Evolutionary conservation across 1,139 yeast genomes (phyloP).

Genomic region (Eremothecium cymbalariae): DNA sequence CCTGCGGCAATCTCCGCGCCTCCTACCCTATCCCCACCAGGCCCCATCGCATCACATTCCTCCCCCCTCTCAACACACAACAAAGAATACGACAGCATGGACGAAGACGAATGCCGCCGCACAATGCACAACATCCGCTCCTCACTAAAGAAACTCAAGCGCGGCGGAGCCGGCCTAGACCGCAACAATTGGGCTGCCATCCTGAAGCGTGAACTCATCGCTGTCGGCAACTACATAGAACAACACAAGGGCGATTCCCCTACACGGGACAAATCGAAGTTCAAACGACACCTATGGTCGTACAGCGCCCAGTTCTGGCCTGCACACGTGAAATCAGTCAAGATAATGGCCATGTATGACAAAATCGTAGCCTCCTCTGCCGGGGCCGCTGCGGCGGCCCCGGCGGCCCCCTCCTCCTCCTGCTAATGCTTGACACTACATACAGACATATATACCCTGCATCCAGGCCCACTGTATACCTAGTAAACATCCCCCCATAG

Average conservation of each 20-base stretch:
- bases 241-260: conserved; percentile 15
- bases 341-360: conserved; percentile 78
- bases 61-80: conserved; percentile 28
- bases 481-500: not conserved
- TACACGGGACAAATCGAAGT: conserved; percentile 14
- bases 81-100: conserved; percentile 73
- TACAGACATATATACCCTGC: not conserved
- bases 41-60: conserved; percentile 8
- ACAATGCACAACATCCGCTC: conserved; percentile 64
- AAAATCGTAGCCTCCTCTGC: conserved; percentile 38
- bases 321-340: conserved; percentile 70
- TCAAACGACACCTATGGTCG: conserved; percentile 73
- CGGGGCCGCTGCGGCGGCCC: conserved; percentile 4
- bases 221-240: conserved; percentile 56
- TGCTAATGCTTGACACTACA: not conserved
- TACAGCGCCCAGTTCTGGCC: conserved; percentile 94
- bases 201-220: conserved; percentile 62
- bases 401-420: not conserved
- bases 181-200: conserved; percentile 78
- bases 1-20: conserved; percentile 9
- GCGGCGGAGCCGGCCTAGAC: conserved; percentile 74
- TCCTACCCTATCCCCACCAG: conserved; percentile 6
- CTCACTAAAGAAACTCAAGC: conserved; percentile 65
- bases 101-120: conserved; percentile 60
- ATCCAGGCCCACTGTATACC: not conserved